Base-by-base conservation (phyloP, 768 basidiomycete genomes). In the Suillus brevipes region DNA sequence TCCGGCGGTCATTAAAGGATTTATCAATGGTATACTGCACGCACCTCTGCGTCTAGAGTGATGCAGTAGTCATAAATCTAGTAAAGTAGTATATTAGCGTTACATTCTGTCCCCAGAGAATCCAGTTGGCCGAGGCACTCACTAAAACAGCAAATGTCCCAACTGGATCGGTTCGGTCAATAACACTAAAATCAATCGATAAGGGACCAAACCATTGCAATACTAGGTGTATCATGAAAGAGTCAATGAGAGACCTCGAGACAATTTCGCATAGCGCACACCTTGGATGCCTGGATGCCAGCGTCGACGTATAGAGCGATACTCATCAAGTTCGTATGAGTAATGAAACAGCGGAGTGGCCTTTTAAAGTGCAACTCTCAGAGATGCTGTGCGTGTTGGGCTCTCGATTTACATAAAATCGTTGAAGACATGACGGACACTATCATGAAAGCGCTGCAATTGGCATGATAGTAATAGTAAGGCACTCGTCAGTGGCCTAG, bases 11-110 rank as follows among this genome's bases (percentile, higher is more conserved):
- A n/a, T 68, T 43, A 16, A 43, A 6, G 42, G 14, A 23, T 5
- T 6, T 47, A 10, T 31, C 1, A 9, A 6, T 28, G 52, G 18
- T 23, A 43, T 6, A 40, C 9, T n/a, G 12, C 25, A 59, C 34
- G 14, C 28, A 75, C 72, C 67, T 73, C 73, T 16, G 62, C 49
- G n/a, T 64, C 38, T 42, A 73, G 69, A 5, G 73, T 74, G 18
- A 74, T 60, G 42, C 65, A 71, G 37, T 75, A 73, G 40, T 75
- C 73, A 8, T 60, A 69, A 37, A 43, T 40, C 73, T 49, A 16
- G 40, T 6, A 6, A 28, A 31, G 4, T 23, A 13, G 47, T 49
- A 13, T 23, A 28, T 28, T 50, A 28, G 25, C 49, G 13, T 28
- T 2, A 50, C 25, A 16, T 28, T 13, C 40, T 40, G 36, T 8